A percentile compares a stretch with the other conserved stretches of the same genome.
phyloP scores from a whole-genome alignment of 805 yeast genomes.

The Candida montana region DNA sequence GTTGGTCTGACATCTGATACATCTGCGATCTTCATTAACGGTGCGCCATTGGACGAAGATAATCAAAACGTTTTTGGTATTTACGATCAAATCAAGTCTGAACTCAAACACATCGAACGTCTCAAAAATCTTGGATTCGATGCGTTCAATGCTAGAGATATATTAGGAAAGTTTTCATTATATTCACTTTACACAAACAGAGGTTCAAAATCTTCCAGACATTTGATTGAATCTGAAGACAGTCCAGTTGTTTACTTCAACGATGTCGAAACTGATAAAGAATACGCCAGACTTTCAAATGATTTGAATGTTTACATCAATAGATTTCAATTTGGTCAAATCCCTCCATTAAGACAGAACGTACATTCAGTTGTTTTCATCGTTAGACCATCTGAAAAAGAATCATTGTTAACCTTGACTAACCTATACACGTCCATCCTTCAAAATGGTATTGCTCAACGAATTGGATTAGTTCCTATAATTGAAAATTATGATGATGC shows the following conservation, averaged over 20 bases:
- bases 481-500: slow-evolving; percentile 18
- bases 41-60: slow-evolving; percentile 48
- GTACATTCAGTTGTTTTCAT: slow-evolving; percentile 70
- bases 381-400: slow-evolving; percentile 49
- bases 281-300: slow-evolving; percentile 42
- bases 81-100: slow-evolving; percentile 33
- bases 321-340: slow-evolving; percentile 47
- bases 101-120: slow-evolving; percentile 26
- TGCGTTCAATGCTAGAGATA: slow-evolving; percentile 27
- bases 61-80: slow-evolving; percentile 40
- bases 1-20: slow-evolving; percentile 35
- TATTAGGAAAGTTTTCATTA: slow-evolving; percentile 38
- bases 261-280: slow-evolving; percentile 61
- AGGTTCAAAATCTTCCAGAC: slow-evolving; percentile 19
- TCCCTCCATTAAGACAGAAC: slow-evolving; percentile 70
- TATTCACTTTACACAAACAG: slow-evolving; percentile 19
- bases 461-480: slow-evolving; percentile 79
- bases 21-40: slow-evolving; percentile 62
- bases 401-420: slow-evolving; percentile 45
- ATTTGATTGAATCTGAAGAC: slow-evolving; percentile 26
- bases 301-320: slow-evolving; percentile 44
- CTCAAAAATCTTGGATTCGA: slow-evolving; percentile 31
- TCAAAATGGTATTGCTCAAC: slow-evolving; percentile 64
- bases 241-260: slow-evolving; percentile 61
- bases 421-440: slow-evolving; percentile 45